Conservation (phyloP, 1,284 basidiomycete species). For the Filobasidium uniguttulatum region DNA sequence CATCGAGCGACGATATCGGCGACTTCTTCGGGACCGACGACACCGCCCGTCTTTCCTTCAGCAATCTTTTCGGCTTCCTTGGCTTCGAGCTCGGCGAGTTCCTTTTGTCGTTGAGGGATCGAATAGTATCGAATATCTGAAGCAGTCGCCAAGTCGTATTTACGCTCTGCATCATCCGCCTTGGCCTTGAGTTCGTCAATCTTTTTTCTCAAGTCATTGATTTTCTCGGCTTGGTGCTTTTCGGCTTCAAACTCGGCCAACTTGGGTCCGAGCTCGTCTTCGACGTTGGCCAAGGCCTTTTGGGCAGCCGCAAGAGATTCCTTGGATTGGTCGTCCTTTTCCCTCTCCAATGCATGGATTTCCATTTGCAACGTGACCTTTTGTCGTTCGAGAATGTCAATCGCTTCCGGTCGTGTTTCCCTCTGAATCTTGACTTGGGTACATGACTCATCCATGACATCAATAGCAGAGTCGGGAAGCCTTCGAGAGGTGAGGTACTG, state of each 20-base stretch:
- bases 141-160: constrained; percentile 66
- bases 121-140: constrained; percentile 78
- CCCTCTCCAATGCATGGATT: constrained; percentile 84
- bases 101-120: constrained; percentile 74
- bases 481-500: constrained; percentile 80
- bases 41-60: constrained; percentile 28
- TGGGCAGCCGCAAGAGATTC: constrained; percentile 66
- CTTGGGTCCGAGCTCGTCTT: constrained; percentile 80
- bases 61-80: constrained; percentile 28
- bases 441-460: constrained; percentile 78
- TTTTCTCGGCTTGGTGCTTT: constrained; percentile 72
- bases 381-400: constrained; percentile 83
- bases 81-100: constrained; percentile 46
- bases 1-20: constrained; percentile 45
- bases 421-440: constrained; percentile 70
- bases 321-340: constrained; percentile 82
- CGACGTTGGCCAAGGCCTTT: constrained; percentile 70
- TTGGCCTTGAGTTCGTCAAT: constrained; percentile 89
- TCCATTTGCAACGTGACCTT: constrained; percentile 92
- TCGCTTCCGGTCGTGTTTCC: constrained; percentile 86
- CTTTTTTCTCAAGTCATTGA: constrained; percentile 62
- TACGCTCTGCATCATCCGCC: constrained; percentile 84
- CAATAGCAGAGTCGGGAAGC: constrained; percentile 81
- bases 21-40: constrained; percentile 40
- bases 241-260: constrained; percentile 81